Percentiles rank a stretch among this genome's conserved stretches.
Evolutionary conservation across 129 eudicot genomes (phyloP).

Genomic region (Mikania micrantha): DNA sequence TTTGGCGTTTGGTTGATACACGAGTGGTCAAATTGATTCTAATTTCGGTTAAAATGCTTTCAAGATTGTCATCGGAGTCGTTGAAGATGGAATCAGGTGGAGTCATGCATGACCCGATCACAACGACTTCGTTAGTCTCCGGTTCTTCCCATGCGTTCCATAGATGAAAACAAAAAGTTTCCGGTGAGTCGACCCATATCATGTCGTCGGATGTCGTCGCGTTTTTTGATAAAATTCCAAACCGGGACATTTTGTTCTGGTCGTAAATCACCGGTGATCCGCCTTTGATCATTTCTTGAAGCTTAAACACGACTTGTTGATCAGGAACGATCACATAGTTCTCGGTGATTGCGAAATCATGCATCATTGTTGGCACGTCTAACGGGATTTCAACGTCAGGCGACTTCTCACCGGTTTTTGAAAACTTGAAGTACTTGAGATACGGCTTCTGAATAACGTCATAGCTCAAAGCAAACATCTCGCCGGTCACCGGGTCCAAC

Average conservation of each 20-base stretch:
- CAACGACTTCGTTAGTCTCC: constrained; percentile 39
- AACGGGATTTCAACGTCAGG: constrained; percentile 44
- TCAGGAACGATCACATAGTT: constrained; percentile 51
- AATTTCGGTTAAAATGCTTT: constrained; percentile 43
- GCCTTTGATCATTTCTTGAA: constrained; percentile 45
- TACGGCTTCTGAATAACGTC: constrained; percentile 52
- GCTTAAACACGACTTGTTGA: constrained; percentile 52
- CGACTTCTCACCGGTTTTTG: constrained; percentile 34
- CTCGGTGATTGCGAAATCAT: constrained; percentile 54
- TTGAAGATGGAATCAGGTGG: constrained; percentile 60
- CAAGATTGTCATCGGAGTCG: constrained; percentile 39
- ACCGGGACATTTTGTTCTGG: constrained; percentile 34
- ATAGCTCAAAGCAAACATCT: constrained; percentile 45
- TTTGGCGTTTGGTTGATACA: constrained; percentile 25
- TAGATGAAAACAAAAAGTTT: constrained; percentile 47
- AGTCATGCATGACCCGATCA: constrained; percentile 63
- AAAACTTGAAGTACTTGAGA: constrained; percentile 39
- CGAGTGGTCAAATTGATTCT: constrained; percentile 44
- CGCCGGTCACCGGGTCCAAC: constrained; percentile 42
- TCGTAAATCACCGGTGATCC: constrained; percentile 60
- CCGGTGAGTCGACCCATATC: constrained; percentile 51
- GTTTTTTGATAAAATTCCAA: constrained; percentile 37
- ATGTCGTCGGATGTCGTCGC: constrained; percentile 32
- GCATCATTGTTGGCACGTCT: constrained; percentile 53
- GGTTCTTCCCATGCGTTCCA: constrained; percentile 70